These are phyloP conservation scores for Galerina marginata DNA, from an alignment of 768 basidiomycete genomes.

Conservation along the genomic window DNA sequence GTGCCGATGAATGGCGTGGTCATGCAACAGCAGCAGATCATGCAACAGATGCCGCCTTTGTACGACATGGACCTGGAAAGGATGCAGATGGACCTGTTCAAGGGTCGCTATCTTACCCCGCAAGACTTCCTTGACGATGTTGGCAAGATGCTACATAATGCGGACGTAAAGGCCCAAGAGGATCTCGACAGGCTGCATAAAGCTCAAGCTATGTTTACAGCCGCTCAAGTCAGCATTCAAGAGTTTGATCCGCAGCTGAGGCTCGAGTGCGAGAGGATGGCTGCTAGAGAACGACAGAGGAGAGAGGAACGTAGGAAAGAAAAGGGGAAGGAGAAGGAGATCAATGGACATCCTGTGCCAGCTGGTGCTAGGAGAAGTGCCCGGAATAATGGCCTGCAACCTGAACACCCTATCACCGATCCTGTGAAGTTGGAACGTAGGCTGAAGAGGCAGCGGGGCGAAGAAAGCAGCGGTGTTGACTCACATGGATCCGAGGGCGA, in stretches of 20 bases:
- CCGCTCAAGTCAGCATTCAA: slow-evolving; percentile 83
- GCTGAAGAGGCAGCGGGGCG: slow-evolving; percentile 73
- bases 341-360: slow-evolving; percentile 34
- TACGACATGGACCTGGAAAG: slow-evolving; percentile 92
- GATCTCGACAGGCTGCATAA: slow-evolving; percentile 80
- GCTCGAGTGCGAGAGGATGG: slow-evolving; percentile 89
- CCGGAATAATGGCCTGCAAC: slow-evolving; percentile 72
- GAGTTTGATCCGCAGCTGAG: slow-evolving; percentile 83
- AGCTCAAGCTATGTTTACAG: slow-evolving; percentile 89
- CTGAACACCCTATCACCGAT: slow-evolving; percentile 77
- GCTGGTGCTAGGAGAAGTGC: slow-evolving; percentile 70
- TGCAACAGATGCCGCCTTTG: slow-evolving; percentile 52
- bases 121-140: slow-evolving; percentile 87
- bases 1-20: too few species aligned
- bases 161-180: slow-evolving; percentile 55
- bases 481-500: slow-evolving; percentile 61
- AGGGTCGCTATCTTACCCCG: slow-evolving; percentile 84
- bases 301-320: slow-evolving; percentile 60
- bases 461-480: slow-evolving; percentile 55
- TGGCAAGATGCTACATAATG: slow-evolving; percentile 80
- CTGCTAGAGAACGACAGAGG: slow-evolving; percentile 71
- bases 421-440: slow-evolving; percentile 75
- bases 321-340: slow-evolving; percentile 49
- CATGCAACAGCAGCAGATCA: slow-evolving; percentile 37
- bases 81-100: slow-evolving; percentile 87